Evolutionary conservation across 257 asterid genomes (phyloP).

Genomic region (Coffea canephora): DNA sequence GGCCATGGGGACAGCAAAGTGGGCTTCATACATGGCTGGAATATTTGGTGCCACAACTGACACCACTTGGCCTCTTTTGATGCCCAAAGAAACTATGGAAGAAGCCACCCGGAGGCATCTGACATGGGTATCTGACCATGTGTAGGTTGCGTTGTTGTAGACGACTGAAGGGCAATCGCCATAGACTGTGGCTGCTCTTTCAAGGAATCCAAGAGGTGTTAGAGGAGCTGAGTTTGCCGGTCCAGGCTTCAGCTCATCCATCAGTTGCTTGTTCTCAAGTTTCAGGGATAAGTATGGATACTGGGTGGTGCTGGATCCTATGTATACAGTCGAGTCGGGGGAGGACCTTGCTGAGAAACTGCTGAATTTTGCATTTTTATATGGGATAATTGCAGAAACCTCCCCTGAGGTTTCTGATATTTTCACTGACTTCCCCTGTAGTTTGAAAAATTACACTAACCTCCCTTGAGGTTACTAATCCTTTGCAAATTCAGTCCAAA

Average conservation of each 20-base stretch:
- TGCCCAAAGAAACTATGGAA: constrained; percentile 45
- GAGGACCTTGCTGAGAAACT: neutral
- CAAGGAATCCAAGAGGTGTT: constrained; percentile 55
- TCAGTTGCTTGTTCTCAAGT: neutral
- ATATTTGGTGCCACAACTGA: constrained; percentile 66
- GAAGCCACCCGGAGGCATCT: constrained; percentile 62
- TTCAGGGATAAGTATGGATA: neutral
- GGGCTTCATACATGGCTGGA: constrained; percentile 84
- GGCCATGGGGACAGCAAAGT: constrained; percentile 76
- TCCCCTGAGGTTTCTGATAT: no score
- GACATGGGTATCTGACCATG: constrained; percentile 56
- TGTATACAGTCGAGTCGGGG: no score
- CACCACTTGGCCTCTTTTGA: constrained; percentile 52
- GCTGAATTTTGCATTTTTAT: neutral
- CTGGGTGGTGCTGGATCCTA: neutral
- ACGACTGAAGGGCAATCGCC: constrained; percentile 57
- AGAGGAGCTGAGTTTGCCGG: constrained; percentile 54
- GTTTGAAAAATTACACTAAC: no score
- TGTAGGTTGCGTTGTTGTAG: constrained; percentile 36
- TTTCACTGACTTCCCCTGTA: no score
- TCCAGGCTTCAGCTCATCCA: constrained; percentile 26
- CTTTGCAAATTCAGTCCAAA: no score
- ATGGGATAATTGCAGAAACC: no score
- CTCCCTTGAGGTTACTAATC: no score
- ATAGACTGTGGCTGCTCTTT: constrained; percentile 58